These are phyloP conservation scores for Cercospora sojina DNA, from an alignment of 2,329 filamentous ascomycete species.

Conservation along the genomic window DNA sequence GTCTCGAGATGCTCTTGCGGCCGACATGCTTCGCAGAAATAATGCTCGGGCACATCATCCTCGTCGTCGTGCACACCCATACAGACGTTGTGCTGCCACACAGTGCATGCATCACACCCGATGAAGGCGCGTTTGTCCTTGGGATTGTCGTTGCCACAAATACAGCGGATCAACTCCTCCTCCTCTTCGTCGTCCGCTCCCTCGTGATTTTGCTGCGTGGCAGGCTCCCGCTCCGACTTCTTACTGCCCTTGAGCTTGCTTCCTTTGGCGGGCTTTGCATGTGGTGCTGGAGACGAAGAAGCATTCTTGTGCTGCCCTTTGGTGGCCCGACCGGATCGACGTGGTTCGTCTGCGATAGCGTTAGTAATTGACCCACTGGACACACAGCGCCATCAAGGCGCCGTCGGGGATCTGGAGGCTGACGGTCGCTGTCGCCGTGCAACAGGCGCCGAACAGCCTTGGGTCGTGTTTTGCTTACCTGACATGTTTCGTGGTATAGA, in stretches of 20 bases:
- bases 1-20: conserved; percentile 81
- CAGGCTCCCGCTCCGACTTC: conserved; percentile 44
- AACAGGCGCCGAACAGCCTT: neutral
- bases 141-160: conserved; percentile 85
- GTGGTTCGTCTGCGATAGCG: conserved; percentile 66
- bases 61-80: conserved; percentile 80
- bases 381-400: neutral
- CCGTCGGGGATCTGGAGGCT: neutral
- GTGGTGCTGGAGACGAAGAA: conserved; percentile 53
- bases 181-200: conserved; percentile 55
- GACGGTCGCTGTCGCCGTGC: neutral
- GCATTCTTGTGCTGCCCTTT: conserved; percentile 96
- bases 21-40: conserved; percentile 88
- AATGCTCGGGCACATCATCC: conserved; percentile 74
- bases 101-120: conserved; percentile 85
- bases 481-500: conserved; percentile 22
- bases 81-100: conserved; percentile 97
- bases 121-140: conserved; percentile 92
- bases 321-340: conserved; percentile 91
- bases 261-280: conserved; percentile 27
- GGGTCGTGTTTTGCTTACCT: conserved; percentile 23
- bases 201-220: conserved; percentile 37
- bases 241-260: conserved; percentile 42
- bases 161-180: conserved; percentile 73
- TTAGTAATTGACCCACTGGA: conserved; percentile 12